Conservation (phyloP, 257 asterid species). For the Solanum medicagineum region DNA sequence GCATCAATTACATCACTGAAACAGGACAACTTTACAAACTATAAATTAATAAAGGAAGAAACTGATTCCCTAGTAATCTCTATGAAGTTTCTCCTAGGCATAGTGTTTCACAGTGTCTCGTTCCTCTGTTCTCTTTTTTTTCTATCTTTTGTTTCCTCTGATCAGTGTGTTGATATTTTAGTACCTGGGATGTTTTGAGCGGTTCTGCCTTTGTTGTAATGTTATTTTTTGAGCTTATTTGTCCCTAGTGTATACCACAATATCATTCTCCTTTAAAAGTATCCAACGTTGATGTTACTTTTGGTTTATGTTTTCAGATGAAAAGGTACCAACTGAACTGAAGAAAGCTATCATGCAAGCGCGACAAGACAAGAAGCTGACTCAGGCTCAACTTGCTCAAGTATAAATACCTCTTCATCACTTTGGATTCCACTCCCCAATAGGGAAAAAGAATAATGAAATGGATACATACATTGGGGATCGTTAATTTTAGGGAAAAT, state of each 20-base stretch:
- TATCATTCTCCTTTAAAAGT: neutral
- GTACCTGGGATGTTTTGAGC: neutral
- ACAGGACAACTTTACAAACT: neutral
- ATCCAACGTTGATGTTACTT: too few species aligned
- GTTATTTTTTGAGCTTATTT: neutral
- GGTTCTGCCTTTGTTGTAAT: neutral
- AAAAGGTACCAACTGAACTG: constrained; percentile 78
- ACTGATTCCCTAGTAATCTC: neutral
- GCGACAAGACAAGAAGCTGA: constrained; percentile 76
- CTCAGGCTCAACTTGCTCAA: constrained; percentile 90
- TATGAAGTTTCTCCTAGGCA: neutral
- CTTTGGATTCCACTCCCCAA: neutral
- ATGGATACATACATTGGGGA: neutral
- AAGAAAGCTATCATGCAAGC: constrained; percentile 85
- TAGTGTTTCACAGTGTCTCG: neutral
- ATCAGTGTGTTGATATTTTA: neutral
- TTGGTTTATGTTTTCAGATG: constrained; percentile 29
- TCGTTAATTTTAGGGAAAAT: neutral
- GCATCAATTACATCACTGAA: neutral
- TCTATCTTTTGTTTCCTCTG: neutral
- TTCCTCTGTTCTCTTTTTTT: neutral
- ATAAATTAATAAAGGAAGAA: neutral
- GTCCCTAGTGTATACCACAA: neutral
- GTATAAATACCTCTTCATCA: constrained; percentile 13
- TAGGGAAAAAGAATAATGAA: neutral